A percentile compares a stretch with the other conserved stretches of the same genome.
Evolutionary conservation across 2,329 filamentous ascomycete genomes (phyloP).

Genomic region (Trichoderma arundinaceum): DNA sequence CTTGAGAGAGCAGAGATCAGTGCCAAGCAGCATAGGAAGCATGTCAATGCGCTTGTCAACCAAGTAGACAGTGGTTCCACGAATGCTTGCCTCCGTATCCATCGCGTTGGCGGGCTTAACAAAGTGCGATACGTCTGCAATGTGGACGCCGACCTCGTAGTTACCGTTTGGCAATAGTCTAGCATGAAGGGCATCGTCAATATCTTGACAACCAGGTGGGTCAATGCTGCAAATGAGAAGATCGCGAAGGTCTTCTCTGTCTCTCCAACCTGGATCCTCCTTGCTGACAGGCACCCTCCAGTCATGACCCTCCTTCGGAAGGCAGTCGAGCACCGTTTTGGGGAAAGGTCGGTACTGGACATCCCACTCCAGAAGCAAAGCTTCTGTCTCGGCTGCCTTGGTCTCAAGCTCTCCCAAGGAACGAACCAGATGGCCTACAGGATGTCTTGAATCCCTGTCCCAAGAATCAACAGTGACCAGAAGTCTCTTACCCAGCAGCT

Average conservation of each 20-base stretch:
- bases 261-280: conserved; percentile 85
- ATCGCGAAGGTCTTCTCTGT: conserved; percentile 80
- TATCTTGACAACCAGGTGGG: conserved; percentile 94
- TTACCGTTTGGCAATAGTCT: conserved; percentile 86
- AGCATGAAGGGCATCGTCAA: conserved; percentile 95
- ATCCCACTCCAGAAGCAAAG: conserved; percentile 90
- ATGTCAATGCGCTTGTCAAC: conserved; percentile 99
- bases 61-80: conserved; percentile 95
- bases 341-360: conserved; percentile 98
- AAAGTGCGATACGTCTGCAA: conserved; percentile 99
- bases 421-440: conserved; percentile 90
- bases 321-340: conserved; percentile 90
- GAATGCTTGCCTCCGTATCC: conserved; percentile 92
- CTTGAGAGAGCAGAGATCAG: conserved; percentile 94
- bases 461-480: conserved; percentile 93
- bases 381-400: conserved; percentile 97
- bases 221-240: conserved; percentile 97
- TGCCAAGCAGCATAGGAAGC: conserved; percentile 94
- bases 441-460: conserved; percentile 92
- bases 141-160: conserved; percentile 95
- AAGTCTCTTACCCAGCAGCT: conserved; percentile 88
- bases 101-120: conserved; percentile 97
- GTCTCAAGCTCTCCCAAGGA: conserved; percentile 92
- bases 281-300: conserved; percentile 87
- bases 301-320: conserved; percentile 88